These are phyloP conservation scores for Lichtheimia corymbifera DNA, from an alignment of 371 early-diverging fungal genomes.

Conservation along the genomic window DNA sequence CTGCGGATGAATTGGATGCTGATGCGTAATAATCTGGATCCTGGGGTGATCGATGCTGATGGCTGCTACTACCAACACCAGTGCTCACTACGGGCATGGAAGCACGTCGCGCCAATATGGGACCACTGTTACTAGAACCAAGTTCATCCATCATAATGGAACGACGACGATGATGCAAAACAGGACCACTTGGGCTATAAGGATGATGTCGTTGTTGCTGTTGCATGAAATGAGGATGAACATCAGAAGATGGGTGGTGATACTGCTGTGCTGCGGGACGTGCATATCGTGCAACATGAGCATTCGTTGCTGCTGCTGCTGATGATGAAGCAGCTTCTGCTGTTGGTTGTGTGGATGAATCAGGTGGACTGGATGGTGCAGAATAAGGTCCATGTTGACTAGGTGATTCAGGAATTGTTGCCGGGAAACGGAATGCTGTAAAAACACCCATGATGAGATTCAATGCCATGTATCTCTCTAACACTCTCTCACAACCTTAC, in stretches of 20 bases:
- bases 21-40: neutral
- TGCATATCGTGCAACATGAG: slow-evolving; percentile 11
- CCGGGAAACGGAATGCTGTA: slow-evolving; percentile 41
- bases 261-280: slow-evolving; percentile 22
- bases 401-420: slow-evolving; percentile 40
- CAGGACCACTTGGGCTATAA: slow-evolving; percentile 20
- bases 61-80: slow-evolving; percentile 22
- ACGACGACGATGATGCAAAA: slow-evolving; percentile 31
- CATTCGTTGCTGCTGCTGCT: neutral
- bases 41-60: slow-evolving; percentile 9
- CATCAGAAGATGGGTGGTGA: slow-evolving; percentile 11
- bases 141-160: slow-evolving; percentile 33
- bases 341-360: slow-evolving; percentile 15
- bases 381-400: slow-evolving; percentile 45
- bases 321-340: slow-evolving; percentile 1
- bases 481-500: slow-evolving; percentile 9
- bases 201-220: slow-evolving; percentile 20
- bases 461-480: neutral
- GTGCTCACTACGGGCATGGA: slow-evolving; percentile 47
- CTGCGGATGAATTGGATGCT: slow-evolving; percentile 8
- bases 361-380: slow-evolving; percentile 63
- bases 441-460: slow-evolving; percentile 5
- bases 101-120: slow-evolving; percentile 39
- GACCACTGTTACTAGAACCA: slow-evolving; percentile 8
- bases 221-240: slow-evolving; percentile 19